These are phyloP conservation scores for Styphnolobium japonicum DNA, from an alignment of 306 rosid species.

Conservation along the genomic window DNA sequence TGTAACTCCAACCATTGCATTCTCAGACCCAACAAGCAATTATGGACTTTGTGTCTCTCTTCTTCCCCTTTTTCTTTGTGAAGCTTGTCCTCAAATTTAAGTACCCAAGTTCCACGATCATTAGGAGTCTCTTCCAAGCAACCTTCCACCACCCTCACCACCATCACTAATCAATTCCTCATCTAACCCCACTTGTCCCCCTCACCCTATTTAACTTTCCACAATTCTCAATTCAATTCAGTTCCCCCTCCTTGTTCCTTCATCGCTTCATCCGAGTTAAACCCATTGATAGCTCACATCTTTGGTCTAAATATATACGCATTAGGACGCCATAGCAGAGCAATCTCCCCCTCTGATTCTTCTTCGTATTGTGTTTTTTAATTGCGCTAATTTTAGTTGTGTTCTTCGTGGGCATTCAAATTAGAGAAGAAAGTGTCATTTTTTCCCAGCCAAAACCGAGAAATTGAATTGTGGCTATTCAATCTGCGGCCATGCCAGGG, in stretches of 20 bases:
- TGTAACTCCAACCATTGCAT: not conserved
- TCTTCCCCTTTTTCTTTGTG: constrained; percentile 61
- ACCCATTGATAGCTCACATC: not conserved
- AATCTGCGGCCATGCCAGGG: constrained; percentile 46
- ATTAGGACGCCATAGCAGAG: not conserved
- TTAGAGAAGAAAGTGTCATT: not conserved
- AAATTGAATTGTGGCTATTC: constrained; percentile 23
- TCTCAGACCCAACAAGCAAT: not conserved
- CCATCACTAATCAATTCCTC: constrained; percentile 28
- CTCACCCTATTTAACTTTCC: not conserved
- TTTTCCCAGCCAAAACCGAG: not conserved
- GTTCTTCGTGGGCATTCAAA: not conserved
- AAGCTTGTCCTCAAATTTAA: constrained; percentile 65
- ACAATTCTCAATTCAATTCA: constrained; percentile 2
- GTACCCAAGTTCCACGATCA: constrained; percentile 44
- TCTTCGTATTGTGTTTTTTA: no score
- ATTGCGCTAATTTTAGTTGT: no score
- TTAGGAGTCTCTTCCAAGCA: constrained; percentile 64
- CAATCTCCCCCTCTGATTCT: not conserved
- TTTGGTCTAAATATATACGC: constrained; percentile 3
- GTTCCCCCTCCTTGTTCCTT: no score
- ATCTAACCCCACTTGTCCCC: not conserved
- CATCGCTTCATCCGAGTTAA: not conserved
- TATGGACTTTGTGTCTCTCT: constrained; percentile 69
- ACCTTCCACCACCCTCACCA: constrained; percentile 48